These are phyloP conservation scores for Ceratocystis diversiconidia DNA, from an alignment of 2,329 filamentous ascomycete species.

Conservation along the genomic window DNA sequence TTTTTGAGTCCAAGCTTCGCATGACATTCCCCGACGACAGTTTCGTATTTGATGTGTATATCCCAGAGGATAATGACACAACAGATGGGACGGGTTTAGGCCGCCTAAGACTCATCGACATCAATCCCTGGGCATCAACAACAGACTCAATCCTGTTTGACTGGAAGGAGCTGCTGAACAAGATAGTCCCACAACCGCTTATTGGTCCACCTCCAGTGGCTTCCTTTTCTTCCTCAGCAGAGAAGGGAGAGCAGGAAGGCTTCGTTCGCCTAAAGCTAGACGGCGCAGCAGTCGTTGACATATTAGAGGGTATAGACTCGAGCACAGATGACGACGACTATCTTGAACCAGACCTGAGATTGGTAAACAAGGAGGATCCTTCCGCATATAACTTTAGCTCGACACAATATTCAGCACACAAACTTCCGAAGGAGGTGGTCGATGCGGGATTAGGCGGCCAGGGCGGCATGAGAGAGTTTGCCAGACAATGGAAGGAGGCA, in stretches of 20 bases:
- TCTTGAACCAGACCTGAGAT: conserved; percentile 59
- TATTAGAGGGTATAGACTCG: conserved; percentile 22
- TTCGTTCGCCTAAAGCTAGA: conserved; percentile 20
- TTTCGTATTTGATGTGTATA: conserved; percentile 86
- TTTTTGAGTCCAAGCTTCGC: conserved; percentile 62
- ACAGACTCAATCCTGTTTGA: conserved; percentile 83
- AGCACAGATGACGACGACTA: conserved; percentile 24
- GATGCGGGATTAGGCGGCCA: conserved; percentile 53
- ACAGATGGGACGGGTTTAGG: conserved; percentile 42
- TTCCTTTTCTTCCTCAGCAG: conserved; percentile 21
- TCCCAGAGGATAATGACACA: conserved; percentile 50
- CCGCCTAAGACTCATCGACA: conserved; percentile 73
- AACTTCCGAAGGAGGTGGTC: conserved; percentile 85
- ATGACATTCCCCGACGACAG: conserved; percentile 68
- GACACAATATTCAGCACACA: conserved; percentile 85
- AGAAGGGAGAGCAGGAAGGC: conserved; percentile 23
- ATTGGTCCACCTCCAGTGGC: conserved; percentile 33
- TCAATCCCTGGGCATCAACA: conserved; percentile 84
- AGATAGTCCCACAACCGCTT: conserved; percentile 46
- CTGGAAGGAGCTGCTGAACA: conserved; percentile 72
- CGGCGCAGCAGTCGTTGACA: conserved; percentile 9
- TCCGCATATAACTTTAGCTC: conserved; percentile 77
- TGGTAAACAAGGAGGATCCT: conserved; percentile 73
- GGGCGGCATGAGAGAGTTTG: conserved; percentile 68
- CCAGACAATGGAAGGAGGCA: conserved; percentile 56